Evolutionary conservation across 2,329 filamentous ascomycete species (phyloP).

Genomic region (Pezicula radicicola): DNA sequence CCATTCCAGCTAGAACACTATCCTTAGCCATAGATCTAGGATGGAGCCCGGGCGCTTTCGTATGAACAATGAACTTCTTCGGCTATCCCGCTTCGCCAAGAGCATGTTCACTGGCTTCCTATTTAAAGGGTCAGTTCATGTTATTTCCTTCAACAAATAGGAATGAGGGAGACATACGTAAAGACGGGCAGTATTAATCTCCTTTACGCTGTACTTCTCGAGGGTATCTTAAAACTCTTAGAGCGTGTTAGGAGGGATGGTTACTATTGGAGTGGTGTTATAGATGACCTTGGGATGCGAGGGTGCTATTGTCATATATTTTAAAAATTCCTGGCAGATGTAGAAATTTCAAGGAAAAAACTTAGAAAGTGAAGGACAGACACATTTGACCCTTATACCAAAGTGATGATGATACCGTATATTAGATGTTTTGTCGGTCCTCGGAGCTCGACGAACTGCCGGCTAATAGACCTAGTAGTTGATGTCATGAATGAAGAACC

Average conservation of each 20-base stretch:
- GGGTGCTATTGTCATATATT: background rate
- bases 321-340: no score
- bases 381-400: no score
- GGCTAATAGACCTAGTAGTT: no score
- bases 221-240: slow-evolving; percentile 12
- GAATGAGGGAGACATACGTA: slow-evolving; percentile 12
- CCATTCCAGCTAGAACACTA: slow-evolving; percentile 17
- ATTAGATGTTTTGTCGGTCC: no score
- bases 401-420: no score
- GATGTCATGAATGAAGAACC: no score
- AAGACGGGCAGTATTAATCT: slow-evolving; percentile 18
- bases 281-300: slow-evolving; percentile 9
- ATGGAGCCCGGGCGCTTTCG: slow-evolving; percentile 19
- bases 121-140: background rate
- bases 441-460: no score
- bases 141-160: background rate
- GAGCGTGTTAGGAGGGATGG: background rate
- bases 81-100: slow-evolving; percentile 16
- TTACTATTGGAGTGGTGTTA: slow-evolving; percentile 7
- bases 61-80: slow-evolving; percentile 21
- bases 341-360: no score
- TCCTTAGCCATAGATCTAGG: slow-evolving; percentile 16
- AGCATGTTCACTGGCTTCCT: slow-evolving; percentile 20
- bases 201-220: slow-evolving; percentile 17
- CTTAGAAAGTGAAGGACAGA: no score